Evolutionary conservation across 2,329 filamentous ascomycete genomes (phyloP), one percentile per base, ranked within the genome.

Genomic region (Xylariaceae sp.): DNA sequence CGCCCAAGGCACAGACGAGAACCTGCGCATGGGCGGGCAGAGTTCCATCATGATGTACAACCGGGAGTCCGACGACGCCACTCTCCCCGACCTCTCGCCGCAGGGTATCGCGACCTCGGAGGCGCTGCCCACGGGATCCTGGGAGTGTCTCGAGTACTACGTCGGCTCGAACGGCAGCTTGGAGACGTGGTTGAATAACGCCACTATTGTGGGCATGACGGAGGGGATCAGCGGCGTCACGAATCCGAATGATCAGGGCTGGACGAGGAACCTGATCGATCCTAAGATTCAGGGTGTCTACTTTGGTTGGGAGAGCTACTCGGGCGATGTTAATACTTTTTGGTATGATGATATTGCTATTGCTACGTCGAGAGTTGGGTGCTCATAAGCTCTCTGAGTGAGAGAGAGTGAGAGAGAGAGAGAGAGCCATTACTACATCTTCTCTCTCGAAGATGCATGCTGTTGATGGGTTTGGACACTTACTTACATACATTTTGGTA

Each of bases 261-360:
- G 79, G 79, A 64, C 69, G 52, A 68, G 73, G 40, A 72, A 72
- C 57, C 60, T 50, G 25, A 59, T 69, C 45, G 75, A 69, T 58
- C 77, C 79, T 4, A 75, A 75, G 57, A 65, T 79, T 44, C 74
- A 73, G 0, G 77, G 59, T 6, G 65, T 82, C 22, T 79, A 82
- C 63, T 82, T 82, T 50, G 79, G 79, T 0, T 82, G 79, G 79
- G 79, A 83, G 68, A 76, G 73, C 4, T 83, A 83, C 53, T 76
- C 77, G 8, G 77, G 77, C 1, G 77, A 79, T 48, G 64, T 67
- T 3, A 82, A 82, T 61, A 83, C 79, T 2, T 75, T 82, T 54
- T 82, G 77, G 77, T 82, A 80, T 50, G 79, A 83, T 53, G 79
- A 83, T 55, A 71, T 82, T 52, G 70, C 64, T 6, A 61, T 82